A percentile compares a stretch with the other conserved stretches of the same genome.
These are phyloP conservation scores for Phoma herbarum DNA, from an alignment of 2,329 filamentous ascomycete species.

Conservation along the genomic window DNA sequence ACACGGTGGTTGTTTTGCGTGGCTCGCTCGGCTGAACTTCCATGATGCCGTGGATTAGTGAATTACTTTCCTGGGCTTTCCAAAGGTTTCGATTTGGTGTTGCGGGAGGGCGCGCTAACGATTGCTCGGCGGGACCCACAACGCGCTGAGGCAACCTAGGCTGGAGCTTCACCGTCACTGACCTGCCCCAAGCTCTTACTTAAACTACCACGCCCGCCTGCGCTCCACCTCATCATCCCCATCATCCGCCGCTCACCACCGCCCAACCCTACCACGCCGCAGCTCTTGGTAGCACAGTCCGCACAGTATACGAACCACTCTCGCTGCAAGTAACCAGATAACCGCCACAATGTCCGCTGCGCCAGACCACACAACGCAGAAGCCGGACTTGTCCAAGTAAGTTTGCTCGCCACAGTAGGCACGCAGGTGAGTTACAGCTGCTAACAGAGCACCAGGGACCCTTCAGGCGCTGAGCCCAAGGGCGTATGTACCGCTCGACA, in stretches of 20 bases:
- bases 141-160: constrained; percentile 30
- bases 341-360: constrained; percentile 58
- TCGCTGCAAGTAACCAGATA: constrained; percentile 32
- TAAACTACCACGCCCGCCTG: constrained; percentile 46
- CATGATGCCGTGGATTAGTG: constrained; percentile 22
- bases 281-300: constrained; percentile 25
- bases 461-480: constrained; percentile 87
- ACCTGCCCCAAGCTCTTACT: constrained; percentile 43
- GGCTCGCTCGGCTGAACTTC: constrained; percentile 16
- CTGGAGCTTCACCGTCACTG: constrained; percentile 44
- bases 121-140: constrained; percentile 28
- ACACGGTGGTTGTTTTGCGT: constrained; percentile 31
- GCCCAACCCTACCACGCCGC: constrained; percentile 28
- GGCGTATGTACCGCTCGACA: constrained; percentile 63
- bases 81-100: constrained; percentile 41
- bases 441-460: constrained; percentile 71
- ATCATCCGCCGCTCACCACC: constrained; percentile 35
- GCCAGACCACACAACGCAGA: constrained; percentile 58
- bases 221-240: constrained; percentile 41
- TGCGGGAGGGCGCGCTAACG: constrained; percentile 33
- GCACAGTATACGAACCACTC: constrained; percentile 19
- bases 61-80: constrained; percentile 33
- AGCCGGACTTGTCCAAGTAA: constrained; percentile 59
- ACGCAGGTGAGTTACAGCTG: constrained; percentile 24
- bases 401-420: constrained; percentile 31